Base-by-base conservation (phyloP, 768 basidiomycete genomes). In the Mycena haematopus region DNA sequence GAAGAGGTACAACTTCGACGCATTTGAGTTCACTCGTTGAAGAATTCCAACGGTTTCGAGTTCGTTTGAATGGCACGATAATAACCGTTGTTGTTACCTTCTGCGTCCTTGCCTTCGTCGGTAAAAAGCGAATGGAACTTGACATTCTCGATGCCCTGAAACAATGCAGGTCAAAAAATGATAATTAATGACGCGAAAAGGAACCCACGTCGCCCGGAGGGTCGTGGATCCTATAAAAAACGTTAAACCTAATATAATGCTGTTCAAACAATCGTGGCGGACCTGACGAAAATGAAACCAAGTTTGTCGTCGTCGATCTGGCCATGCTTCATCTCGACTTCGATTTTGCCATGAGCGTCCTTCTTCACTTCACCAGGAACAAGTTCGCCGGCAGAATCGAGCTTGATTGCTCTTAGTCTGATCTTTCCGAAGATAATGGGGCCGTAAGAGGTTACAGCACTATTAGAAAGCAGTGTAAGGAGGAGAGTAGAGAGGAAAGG, bases 371-470 rank as follows among this genome's bases (percentile, higher is more conserved):
- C 29, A 7, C 58, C 46, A 27, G 55, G 55, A 25, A 50, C 62
- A 27, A 63, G 56, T 27, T 67, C 11, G 21, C 62, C 62, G 4
- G 46, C 22, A 5, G 66, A 49, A 17, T 67, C 59, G 21, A 67
- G 58, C 8, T 83, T 77, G 56, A 91, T 76, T 22, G 83, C 88
- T 9, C 89, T 88, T 47, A 92, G 80, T 68, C 82, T 83, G 72
- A 92, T 83, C 80, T 93, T 92, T 27, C 92, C 91, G 13, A 93
- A 72, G 62, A 93, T 84, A 59, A 92, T 84, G 11, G 81, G 84
- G 17, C 91, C 91, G 72, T 92, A 81, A 15, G 86, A 81, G 35
- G 86, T 87, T 38, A 74, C 63, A 5, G 81, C 89, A 68, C 84
- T 42, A n/a, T 42, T 5, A 10, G n/a, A 8, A n/a, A 42, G 17